Evolutionary conservation across 139 green algal genomes (phyloP).

Genomic region (Auxenochlorella pyrenoidosa): DNA sequence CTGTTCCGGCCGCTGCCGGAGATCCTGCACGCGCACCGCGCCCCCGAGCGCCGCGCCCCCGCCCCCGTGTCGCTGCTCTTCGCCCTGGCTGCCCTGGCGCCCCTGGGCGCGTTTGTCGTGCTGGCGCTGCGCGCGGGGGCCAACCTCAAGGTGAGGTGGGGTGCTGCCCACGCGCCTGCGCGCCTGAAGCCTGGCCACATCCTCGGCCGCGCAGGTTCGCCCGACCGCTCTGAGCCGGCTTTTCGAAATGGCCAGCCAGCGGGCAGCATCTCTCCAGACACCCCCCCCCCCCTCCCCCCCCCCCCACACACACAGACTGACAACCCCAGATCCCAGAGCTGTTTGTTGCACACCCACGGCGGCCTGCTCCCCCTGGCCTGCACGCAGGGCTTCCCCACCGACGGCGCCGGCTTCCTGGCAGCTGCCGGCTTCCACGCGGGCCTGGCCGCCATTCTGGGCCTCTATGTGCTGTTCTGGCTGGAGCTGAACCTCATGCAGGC

Average conservation of each 20-base stretch:
- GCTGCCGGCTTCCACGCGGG: slow-evolving; percentile 41
- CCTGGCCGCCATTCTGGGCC: slow-evolving; percentile 42
- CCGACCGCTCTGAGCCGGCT: not conserved
- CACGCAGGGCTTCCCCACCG: slow-evolving; percentile 32
- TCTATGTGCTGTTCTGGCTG: slow-evolving; percentile 56
- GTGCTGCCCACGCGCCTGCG: too few relatives aligned
- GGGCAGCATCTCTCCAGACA: too few relatives aligned
- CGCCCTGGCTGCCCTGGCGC: not conserved
- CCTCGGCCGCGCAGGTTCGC: not conserved
- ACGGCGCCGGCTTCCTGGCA: not conserved
- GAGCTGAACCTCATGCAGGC: slow-evolving; percentile 48
- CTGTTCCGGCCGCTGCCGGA: slow-evolving; percentile 11
- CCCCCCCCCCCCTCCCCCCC: not conserved
- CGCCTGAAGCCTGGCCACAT: too few relatives aligned
- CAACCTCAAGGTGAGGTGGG: slow-evolving; percentile 32
- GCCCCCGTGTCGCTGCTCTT: slow-evolving; percentile 17
- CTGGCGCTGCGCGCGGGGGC: not conserved
- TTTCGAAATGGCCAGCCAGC: not conserved
- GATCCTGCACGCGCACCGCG: slow-evolving; percentile 27
- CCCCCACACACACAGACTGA: not conserved
- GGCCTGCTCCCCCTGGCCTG: not conserved
- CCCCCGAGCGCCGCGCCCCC: slow-evolving; percentile 23
- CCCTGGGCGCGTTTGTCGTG: slow-evolving; percentile 6
- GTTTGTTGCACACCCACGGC: not conserved
- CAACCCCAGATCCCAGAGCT: too few relatives aligned